Evolutionary conservation across 2,329 filamentous ascomycete species (phyloP), one percentile per base, ranked within the genome.

Genomic region (Chaetoscypha palmicola): DNA sequence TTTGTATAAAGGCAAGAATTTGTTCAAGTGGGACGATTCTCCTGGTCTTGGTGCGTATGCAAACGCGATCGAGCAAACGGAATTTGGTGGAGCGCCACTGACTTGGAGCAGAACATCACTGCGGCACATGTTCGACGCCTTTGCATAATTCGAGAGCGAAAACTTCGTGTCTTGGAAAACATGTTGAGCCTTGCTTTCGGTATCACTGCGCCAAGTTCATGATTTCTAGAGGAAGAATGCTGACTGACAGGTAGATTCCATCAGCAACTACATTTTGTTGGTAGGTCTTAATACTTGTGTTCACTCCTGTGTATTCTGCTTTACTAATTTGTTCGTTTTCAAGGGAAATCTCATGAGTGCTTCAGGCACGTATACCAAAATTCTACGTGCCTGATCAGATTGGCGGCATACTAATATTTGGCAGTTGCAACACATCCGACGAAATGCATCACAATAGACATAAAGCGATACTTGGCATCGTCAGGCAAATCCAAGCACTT

Each of bases 231-330:
- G n/a, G n/a, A n/a, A n/a, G n/a, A n/a, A n/a, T n/a, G n/a, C n/a
- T n/a, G n/a, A n/a, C n/a, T n/a, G n/a, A n/a, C n/a, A n/a, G n/a
- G 58, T 24, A 46, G 59, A 11, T 62, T 58, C 38, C 60, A 62
- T 35, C 60, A 61, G 41, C 57, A 60, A 38, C 37, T 62, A 11
- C 59, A 62, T 38, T 62, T 62, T 38, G 48, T 60, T 28, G 58
- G 59, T 61, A 54, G 42, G 57, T 42, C 10, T 16, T 16, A 3
- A 8, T 31, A 3, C 36, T 33, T 7, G 21, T 30, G 3, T 38
- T n/a, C 26, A 32, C 37, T 43, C 11, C 4, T 28, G n/a, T n/a
- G n/a, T n/a, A n/a, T n/a, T n/a, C n/a, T n/a, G 23, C n/a, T 14
- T 31, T 21, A 12, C 45, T 48, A 34, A 44, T 31, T 19, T 34